Conservation (phyloP, 2,329 filamentous ascomycete species). For the Coniochaeta sp. region DNA sequence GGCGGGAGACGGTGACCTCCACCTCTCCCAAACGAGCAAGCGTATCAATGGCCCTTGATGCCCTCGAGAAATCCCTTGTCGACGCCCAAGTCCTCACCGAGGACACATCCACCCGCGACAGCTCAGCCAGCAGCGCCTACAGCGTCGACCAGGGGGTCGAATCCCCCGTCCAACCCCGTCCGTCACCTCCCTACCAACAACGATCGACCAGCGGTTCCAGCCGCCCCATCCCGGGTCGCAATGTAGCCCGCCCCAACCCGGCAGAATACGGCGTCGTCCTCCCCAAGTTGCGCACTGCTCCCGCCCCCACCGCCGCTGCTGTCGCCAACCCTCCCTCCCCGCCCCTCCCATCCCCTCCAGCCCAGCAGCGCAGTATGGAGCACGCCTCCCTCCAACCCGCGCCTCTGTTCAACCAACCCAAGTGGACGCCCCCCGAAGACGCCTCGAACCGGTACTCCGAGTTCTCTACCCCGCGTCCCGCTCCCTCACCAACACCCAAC, state of each 20-base stretch:
- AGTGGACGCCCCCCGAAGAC: background rate
- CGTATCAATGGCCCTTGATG: conserved; percentile 40
- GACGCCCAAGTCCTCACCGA: conserved; percentile 16
- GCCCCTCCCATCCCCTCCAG: background rate
- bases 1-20: conserved; percentile 43
- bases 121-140: conserved; percentile 16
- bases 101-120: conserved; percentile 6
- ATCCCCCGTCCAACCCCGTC: conserved; percentile 10
- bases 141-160: conserved; percentile 13
- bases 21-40: conserved; percentile 38
- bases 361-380: background rate
- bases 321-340: too few relatives aligned
- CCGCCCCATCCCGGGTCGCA: background rate
- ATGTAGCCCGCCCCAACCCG: background rate
- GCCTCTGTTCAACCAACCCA: background rate
- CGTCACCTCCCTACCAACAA: background rate
- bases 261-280: conserved; percentile 1
- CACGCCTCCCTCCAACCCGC: background rate
- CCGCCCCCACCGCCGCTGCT: background rate
- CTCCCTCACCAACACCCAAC: background rate
- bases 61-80: conserved; percentile 25
- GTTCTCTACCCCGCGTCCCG: background rate
- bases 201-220: background rate
- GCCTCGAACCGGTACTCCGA: background rate
- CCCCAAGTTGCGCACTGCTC: background rate